Evolutionary conservation across 495 filamentous ascomycete species (phyloP).

Genomic region (Parmelia sp.): DNA sequence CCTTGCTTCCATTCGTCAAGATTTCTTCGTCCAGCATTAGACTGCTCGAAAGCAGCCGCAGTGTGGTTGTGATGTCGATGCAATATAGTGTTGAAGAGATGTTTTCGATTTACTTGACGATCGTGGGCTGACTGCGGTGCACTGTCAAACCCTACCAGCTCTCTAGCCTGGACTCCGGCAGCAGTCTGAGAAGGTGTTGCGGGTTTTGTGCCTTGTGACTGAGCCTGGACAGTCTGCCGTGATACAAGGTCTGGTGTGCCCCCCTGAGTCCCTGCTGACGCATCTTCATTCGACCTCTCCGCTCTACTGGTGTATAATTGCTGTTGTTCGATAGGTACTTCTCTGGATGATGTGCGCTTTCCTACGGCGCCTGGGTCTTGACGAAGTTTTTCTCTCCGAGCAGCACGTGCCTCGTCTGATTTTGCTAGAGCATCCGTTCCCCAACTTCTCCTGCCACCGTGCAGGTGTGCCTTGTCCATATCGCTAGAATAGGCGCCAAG

Average conservation of each 20-base stretch:
- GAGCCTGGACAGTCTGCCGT: slow-evolving; percentile 10
- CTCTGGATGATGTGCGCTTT: slow-evolving; percentile 15
- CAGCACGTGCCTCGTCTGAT: slow-evolving; percentile 15
- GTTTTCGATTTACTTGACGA: slow-evolving; percentile 19
- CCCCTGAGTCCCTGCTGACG: slow-evolving; percentile 14
- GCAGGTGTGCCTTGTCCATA: slow-evolving; percentile 2
- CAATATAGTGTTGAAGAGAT: slow-evolving; percentile 40
- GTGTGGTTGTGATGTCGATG: slow-evolving; percentile 39
- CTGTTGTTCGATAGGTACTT: slow-evolving; percentile 22
- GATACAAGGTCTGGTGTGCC: slow-evolving; percentile 19
- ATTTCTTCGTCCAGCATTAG: slow-evolving; percentile 37
- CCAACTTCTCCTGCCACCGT: slow-evolving; percentile 7
- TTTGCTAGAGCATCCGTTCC: slow-evolving; percentile 7
- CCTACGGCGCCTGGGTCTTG: not conserved
- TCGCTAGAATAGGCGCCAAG: not conserved
- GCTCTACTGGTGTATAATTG: slow-evolving; percentile 22
- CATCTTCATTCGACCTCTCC: slow-evolving; percentile 8
- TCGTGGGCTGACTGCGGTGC: not conserved
- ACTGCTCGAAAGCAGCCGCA: slow-evolving; percentile 38
- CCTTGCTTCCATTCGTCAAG: slow-evolving; percentile 56
- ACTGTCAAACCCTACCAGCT: slow-evolving; percentile 24
- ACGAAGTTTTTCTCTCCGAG: slow-evolving; percentile 1
- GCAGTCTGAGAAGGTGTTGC: slow-evolving; percentile 22
- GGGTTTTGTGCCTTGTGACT: slow-evolving; percentile 12
- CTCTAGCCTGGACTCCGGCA: slow-evolving; percentile 23